A percentile compares a stretch with the other conserved stretches of the same genome.
phyloP scores from a whole-genome alignment of 2,329 filamentous ascomycete species.

The Aspergillus niger region DNA sequence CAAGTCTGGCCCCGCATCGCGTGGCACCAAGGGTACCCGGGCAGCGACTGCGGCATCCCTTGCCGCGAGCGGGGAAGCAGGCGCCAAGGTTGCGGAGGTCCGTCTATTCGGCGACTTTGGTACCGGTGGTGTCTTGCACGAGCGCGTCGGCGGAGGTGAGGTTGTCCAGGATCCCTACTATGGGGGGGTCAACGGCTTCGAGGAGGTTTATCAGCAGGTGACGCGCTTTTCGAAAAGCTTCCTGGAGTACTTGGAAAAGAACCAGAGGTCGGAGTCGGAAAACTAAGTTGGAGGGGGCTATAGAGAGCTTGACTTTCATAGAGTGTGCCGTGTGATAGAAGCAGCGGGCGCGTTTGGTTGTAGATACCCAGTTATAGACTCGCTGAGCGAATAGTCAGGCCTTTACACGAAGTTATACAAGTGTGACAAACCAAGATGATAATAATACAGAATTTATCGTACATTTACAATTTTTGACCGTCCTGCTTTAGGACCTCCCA shows the following conservation, averaged over 20 bases:
- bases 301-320: background rate
- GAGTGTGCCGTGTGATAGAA: background rate
- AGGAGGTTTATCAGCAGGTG: slow-evolving; percentile 83
- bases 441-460: background rate
- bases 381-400: background rate
- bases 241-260: slow-evolving; percentile 58
- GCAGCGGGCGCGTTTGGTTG: background rate
- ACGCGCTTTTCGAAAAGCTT: slow-evolving; percentile 76
- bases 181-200: slow-evolving; percentile 78
- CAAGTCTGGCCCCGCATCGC: slow-evolving; percentile 24
- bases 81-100: slow-evolving; percentile 54
- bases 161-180: slow-evolving; percentile 90
- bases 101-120: slow-evolving; percentile 87
- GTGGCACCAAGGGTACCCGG: slow-evolving; percentile 35
- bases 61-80: slow-evolving; percentile 33
- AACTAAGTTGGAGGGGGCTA: slow-evolving; percentile 6
- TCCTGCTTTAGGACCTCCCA: background rate
- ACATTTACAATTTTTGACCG: background rate
- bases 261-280: slow-evolving; percentile 13
- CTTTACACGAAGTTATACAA: background rate
- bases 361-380: slow-evolving; percentile 25
- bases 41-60: slow-evolving; percentile 39
- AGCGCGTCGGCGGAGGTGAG: slow-evolving; percentile 56
- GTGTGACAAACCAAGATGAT: background rate
- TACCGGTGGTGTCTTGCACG: slow-evolving; percentile 49